Conservation (phyloP, 345 rosid genomes). For the Lepidium didymum region DNA sequence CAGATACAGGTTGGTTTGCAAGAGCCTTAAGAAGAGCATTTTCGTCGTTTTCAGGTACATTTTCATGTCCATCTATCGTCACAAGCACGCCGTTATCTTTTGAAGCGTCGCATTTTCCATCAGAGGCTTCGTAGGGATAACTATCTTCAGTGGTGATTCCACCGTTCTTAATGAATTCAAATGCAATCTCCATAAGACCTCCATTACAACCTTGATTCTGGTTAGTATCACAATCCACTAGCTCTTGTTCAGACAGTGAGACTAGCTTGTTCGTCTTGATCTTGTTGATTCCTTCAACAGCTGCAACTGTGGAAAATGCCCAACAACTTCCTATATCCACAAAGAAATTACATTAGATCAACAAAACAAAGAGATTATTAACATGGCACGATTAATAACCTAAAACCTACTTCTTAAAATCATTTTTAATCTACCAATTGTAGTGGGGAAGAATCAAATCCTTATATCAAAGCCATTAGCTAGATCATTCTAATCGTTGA, state of each 20-base stretch:
- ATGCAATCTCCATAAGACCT: slow-evolving; percentile 61
- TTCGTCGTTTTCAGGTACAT: slow-evolving; percentile 49
- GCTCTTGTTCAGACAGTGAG: slow-evolving; percentile 57
- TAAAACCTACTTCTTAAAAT: no score
- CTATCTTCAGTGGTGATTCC: slow-evolving; percentile 41
- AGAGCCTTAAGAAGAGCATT: slow-evolving; percentile 41
- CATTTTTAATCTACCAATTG: no score
- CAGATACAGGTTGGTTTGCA: slow-evolving; percentile 52
- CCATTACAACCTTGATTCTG: slow-evolving; percentile 62
- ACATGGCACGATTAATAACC: no score
- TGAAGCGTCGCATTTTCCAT: slow-evolving; percentile 36
- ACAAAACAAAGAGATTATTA: neutral
- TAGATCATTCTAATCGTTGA: no score
- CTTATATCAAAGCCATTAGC: no score
- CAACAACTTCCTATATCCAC: slow-evolving; percentile 48
- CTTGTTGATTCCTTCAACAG: slow-evolving; percentile 58
- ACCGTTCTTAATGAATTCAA: slow-evolving; percentile 34
- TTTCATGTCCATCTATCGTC: slow-evolving; percentile 44
- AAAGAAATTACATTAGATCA: neutral
- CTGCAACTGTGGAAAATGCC: slow-evolving; percentile 63
- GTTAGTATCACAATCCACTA: slow-evolving; percentile 58
- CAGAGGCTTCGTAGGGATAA: slow-evolving; percentile 42
- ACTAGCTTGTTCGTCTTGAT: slow-evolving; percentile 44
- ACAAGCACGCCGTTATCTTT: slow-evolving; percentile 35
- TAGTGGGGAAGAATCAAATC: no score